Evolutionary conservation across 148 eudicot species (phyloP), one percentile per base, ranked within the genome.

Genomic region (Mesembryanthemum crystallinum): DNA sequence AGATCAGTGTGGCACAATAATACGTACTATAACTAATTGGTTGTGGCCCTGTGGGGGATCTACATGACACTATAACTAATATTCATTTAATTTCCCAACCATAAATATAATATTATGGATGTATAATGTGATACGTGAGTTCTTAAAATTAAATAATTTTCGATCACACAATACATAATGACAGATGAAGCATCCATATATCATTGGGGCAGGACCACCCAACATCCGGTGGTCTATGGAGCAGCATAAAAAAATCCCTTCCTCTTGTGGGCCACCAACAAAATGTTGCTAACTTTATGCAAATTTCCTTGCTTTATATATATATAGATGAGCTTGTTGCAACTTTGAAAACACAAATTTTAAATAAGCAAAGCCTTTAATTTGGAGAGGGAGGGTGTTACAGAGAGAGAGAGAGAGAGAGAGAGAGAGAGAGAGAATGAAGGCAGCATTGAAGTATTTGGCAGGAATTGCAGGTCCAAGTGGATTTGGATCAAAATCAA

Each of bases 401-500:
- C n/a, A n/a, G n/a, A n/a, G 7, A 51, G 4, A 6, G 10, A 67
- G 57, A 47, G 72, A 5, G 57, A 1, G 21, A 49, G 9, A 47
- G 54, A 69, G 59, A 21, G 43, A 71, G 27, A 55, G 28, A 43
- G 39, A 21, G 52, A 67, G 14, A 20, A 90, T 94, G 98, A 94
- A 94, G 85, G 88, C 77, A 63, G 82, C 90, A 25, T 57, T 94
- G 54, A 90, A 88, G 63, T 94, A 94, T 80, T 83, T 94, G 57
- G 81, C 93, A 58, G 98, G 98, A 35, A 73, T 88, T 64, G 88
- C 89, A 35, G 98, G 98, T 28, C 92, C 89, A 29, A 94, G 94
- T 85, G 97, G 98, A 0, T 92, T 80, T 88, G 98, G 98, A 64
- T 94, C 98, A 23, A 94, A 88, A 32, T 82, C 98, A 32, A 92